These are phyloP conservation scores for Diaporthe ampelina DNA, from an alignment of 2,329 filamentous ascomycete species.

Conservation along the genomic window DNA sequence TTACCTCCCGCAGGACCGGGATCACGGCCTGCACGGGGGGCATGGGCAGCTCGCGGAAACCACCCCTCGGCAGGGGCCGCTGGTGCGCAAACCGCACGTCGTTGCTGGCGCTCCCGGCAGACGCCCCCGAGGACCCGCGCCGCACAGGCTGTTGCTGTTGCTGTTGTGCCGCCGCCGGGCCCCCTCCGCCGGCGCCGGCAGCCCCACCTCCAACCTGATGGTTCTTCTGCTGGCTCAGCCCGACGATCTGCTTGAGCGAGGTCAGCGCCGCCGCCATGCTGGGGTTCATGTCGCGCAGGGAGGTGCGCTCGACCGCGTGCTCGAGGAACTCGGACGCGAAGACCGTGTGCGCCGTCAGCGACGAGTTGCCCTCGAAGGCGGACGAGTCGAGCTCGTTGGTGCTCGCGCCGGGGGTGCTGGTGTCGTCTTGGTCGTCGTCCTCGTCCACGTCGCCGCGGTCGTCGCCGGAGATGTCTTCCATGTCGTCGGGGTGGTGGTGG, in stretches of 20 bases:
- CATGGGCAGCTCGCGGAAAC: slow-evolving; percentile 66
- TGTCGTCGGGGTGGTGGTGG: slow-evolving; percentile 4
- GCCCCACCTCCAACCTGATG: too few relatives aligned
- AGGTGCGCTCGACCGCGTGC: slow-evolving; percentile 63
- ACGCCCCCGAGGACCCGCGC: slow-evolving; percentile 1
- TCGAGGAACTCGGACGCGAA: slow-evolving; percentile 69
- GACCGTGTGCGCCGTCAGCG: slow-evolving; percentile 64
- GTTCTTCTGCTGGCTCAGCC: slow-evolving; percentile 50
- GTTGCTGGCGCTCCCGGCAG: slow-evolving; percentile 45
- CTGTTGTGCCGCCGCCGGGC: not conserved
- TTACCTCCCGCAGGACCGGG: slow-evolving; percentile 62
- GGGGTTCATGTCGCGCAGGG: slow-evolving; percentile 60
- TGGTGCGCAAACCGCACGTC: slow-evolving; percentile 62
- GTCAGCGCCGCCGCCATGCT: slow-evolving; percentile 67
- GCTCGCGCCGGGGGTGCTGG: slow-evolving; percentile 28
- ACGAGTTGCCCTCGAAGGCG: slow-evolving; percentile 62
- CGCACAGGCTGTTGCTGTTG: not conserved
- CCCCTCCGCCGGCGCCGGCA: too few relatives aligned
- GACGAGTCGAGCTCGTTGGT: slow-evolving; percentile 53
- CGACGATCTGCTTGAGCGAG: slow-evolving; percentile 66
- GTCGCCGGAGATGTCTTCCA: slow-evolving; percentile 20
- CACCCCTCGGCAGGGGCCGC: slow-evolving; percentile 59
- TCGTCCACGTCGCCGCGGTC: slow-evolving; percentile 43
- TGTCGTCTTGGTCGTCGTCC: slow-evolving; percentile 53
- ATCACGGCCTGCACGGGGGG: slow-evolving; percentile 67